Conservation (phyloP, 352 stramenopile genomes). For the Sclerospora graminicola region DNA sequence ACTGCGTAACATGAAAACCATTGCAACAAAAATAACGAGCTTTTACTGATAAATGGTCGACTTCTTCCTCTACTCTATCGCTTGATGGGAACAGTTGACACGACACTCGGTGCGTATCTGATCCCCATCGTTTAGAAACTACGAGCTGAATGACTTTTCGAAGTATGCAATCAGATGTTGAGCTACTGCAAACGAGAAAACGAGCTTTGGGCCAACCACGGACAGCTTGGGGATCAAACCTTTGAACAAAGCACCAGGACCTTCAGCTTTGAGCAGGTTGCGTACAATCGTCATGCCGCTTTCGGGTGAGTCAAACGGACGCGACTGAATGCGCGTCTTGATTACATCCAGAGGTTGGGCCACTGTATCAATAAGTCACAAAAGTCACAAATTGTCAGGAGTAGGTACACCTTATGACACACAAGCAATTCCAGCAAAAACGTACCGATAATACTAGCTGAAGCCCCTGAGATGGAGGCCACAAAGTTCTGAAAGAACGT, state of each 20-base stretch:
- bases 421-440: background rate
- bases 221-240: slow-evolving; percentile 91
- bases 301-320: slow-evolving; percentile 90
- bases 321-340: slow-evolving; percentile 92
- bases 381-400: too few species aligned
- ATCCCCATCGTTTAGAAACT: slow-evolving; percentile 4
- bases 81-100: too few species aligned
- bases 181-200: slow-evolving; percentile 94
- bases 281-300: slow-evolving; percentile 85
- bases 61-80: background rate
- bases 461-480: slow-evolving; percentile 72
- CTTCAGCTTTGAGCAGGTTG: slow-evolving; percentile 90
- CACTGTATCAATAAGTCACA: slow-evolving; percentile 36
- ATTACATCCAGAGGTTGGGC: slow-evolving; percentile 91
- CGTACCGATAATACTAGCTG: slow-evolving; percentile 72
- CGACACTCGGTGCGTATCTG: slow-evolving; percentile 1
- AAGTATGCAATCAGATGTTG: slow-evolving; percentile 93
- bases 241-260: slow-evolving; percentile 90
- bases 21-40: too few species aligned
- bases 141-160: slow-evolving; percentile 62
- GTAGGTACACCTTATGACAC: too few species aligned
- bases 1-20: too few species aligned
- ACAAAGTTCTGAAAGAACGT: slow-evolving; percentile 90
- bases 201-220: slow-evolving; percentile 92
- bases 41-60: too few species aligned